Evolutionary conservation across 2,329 filamentous ascomycete genomes (phyloP).

Genomic region (Botrytis galanthina): DNA sequence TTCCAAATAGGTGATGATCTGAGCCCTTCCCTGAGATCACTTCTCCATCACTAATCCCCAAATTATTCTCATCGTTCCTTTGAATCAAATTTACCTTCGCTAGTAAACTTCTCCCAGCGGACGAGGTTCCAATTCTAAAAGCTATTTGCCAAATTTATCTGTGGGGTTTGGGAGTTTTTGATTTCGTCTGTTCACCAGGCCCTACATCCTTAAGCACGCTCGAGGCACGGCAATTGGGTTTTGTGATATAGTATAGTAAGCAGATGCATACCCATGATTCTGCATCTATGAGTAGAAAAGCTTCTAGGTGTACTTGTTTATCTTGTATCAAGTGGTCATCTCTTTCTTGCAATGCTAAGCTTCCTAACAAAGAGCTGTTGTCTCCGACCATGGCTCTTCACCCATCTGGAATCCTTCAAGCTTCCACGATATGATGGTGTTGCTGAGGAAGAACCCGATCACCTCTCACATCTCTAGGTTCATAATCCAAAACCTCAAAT

Average conservation of each 20-base stretch:
- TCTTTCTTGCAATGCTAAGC: neutral
- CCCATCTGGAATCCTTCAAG: neutral
- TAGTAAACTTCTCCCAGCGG: neutral
- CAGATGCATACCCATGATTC: too few species aligned
- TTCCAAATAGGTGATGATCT: neutral
- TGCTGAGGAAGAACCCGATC: constrained; percentile 28
- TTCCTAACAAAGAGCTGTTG: neutral
- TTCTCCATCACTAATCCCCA: neutral
- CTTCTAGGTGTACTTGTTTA: neutral
- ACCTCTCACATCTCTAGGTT: constrained; percentile 38
- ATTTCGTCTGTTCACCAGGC: neutral
- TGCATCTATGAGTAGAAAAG: neutral
- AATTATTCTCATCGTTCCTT: neutral
- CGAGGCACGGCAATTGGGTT: neutral
- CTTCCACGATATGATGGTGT: constrained; percentile 20
- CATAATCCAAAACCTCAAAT: constrained; percentile 29
- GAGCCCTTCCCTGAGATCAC: neutral
- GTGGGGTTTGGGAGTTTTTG: neutral
- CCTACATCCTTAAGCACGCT: neutral
- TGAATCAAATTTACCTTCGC: neutral
- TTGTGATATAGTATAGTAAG: neutral
- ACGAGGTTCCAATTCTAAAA: neutral
- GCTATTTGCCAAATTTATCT: neutral
- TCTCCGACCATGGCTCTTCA: too few species aligned
- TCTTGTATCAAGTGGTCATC: neutral